Evolutionary conservation across 2,329 filamentous ascomycete genomes (phyloP).

Genomic region (Aspergillus fijiensis): DNA sequence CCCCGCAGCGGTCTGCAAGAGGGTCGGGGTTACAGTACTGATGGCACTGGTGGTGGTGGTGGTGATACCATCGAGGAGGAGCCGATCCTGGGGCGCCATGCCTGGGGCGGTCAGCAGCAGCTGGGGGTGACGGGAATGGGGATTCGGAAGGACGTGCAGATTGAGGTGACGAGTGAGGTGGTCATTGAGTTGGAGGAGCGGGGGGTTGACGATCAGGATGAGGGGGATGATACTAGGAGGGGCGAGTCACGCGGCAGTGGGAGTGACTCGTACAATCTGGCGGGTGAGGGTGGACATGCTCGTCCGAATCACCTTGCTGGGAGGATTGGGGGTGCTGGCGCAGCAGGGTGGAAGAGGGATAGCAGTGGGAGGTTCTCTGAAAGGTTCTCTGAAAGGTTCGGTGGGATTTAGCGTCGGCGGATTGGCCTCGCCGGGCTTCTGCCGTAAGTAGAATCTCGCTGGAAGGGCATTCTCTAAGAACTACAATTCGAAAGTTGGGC

Average conservation of each 20-base stretch:
- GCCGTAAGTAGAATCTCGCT: no score
- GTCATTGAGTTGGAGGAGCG: neutral
- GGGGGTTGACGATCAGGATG: neutral
- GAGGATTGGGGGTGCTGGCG: neutral
- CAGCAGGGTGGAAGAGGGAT: no score
- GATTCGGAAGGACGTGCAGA: neutral
- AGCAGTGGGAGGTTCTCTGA: no score
- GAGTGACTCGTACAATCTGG: neutral
- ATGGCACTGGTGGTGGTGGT: no score
- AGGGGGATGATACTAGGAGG: neutral
- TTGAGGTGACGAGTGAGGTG: neutral
- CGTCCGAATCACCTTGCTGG: neutral
- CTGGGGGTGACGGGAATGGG: neutral
- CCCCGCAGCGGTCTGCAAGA: no score
- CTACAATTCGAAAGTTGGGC: no score
- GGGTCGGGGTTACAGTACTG: no score
- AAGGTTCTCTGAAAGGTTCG: no score
- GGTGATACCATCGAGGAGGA: conserved; percentile 1
- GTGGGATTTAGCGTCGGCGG: no score
- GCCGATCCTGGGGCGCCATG: neutral
- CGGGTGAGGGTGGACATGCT: neutral
- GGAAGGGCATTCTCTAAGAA: no score
- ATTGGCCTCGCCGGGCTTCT: no score
- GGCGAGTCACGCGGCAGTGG: neutral
- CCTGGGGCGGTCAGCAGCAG: neutral